Conservation (phyloP, 352 stramenopile genomes). For the Sclerospora graminicola region DNA sequence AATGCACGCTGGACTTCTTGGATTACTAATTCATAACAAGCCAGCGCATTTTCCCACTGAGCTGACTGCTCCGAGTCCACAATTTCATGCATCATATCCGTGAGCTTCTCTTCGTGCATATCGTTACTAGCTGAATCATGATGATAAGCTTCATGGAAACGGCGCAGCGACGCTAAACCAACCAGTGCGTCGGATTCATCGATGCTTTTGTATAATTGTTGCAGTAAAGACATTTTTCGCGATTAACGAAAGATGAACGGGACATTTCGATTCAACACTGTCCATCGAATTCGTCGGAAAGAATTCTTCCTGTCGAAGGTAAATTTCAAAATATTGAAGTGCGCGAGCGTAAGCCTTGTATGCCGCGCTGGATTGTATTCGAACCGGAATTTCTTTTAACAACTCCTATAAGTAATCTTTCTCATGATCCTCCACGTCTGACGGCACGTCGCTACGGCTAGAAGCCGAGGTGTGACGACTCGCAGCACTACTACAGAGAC, state of each 20-base stretch:
- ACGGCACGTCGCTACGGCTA: slow-evolving; percentile 29
- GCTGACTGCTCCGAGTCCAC: slow-evolving; percentile 58
- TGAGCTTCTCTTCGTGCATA: slow-evolving; percentile 28
- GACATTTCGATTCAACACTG: slow-evolving; percentile 13
- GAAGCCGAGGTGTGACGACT: slow-evolving; percentile 28
- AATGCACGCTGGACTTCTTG: slow-evolving; percentile 51
- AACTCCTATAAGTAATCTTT: slow-evolving; percentile 74
- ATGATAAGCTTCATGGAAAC: slow-evolving; percentile 34
- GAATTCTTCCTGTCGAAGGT: slow-evolving; percentile 46
- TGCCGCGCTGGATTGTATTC: slow-evolving; percentile 51
- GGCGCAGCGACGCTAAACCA: slow-evolving; percentile 44
- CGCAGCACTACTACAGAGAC: slow-evolving; percentile 37
- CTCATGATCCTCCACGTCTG: slow-evolving; percentile 61
- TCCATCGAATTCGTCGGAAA: slow-evolving; percentile 9
- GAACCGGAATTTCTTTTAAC: slow-evolving; percentile 57
- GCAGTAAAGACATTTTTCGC: slow-evolving; percentile 53
- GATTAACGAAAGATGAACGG: slow-evolving; percentile 36
- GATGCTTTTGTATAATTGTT: slow-evolving; percentile 68
- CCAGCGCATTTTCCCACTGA: slow-evolving; percentile 66
- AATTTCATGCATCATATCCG: slow-evolving; percentile 62
- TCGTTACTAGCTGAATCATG: slow-evolving; percentile 17
- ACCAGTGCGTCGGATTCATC: slow-evolving; percentile 61
- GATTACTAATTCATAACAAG: slow-evolving; percentile 71
- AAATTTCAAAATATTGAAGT: slow-evolving; percentile 70
- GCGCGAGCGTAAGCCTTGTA: slow-evolving; percentile 55